Evolutionary conservation across 371 early-diverging fungal species (phyloP).

Genomic region (Mucor lusitanicus): DNA sequence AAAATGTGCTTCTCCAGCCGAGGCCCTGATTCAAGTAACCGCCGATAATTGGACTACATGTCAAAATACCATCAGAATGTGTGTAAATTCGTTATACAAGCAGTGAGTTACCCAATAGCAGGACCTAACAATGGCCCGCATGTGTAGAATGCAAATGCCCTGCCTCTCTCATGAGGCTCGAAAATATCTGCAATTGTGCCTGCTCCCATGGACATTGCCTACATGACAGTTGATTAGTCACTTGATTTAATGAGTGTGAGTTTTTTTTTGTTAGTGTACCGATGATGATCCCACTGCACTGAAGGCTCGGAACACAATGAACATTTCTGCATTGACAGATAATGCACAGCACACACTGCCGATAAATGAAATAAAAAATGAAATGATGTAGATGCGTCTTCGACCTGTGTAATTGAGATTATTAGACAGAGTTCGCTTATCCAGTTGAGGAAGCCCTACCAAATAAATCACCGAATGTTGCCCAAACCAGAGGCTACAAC

Average conservation of each 20-base stretch:
- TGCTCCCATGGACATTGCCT: constrained; percentile 49
- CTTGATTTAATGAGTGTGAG: not conserved
- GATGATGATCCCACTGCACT: constrained; percentile 44
- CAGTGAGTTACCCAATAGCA: constrained; percentile 32
- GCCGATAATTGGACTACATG: constrained; percentile 43
- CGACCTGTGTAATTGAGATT: constrained; percentile 23
- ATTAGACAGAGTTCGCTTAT: not conserved
- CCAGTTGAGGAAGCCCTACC: constrained; percentile 4
- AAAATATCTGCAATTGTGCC: constrained; percentile 50
- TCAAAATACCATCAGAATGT: not conserved
- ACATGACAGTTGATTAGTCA: constrained; percentile 9
- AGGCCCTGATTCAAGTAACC: constrained; percentile 46
- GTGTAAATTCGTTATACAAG: not conserved
- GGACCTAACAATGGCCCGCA: constrained; percentile 42
- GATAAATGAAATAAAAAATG: constrained; percentile 31
- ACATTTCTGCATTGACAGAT: constrained; percentile 44
- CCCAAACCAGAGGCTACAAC: constrained; percentile 39
- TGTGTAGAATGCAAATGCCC: constrained; percentile 40
- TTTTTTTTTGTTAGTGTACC: constrained; percentile 15
- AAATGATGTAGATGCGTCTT: constrained; percentile 41
- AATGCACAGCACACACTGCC: constrained; percentile 40
- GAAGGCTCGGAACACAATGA: constrained; percentile 40
- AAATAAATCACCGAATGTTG: constrained; percentile 34
- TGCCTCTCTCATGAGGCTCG: constrained; percentile 39
- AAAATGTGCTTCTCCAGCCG: constrained; percentile 50